A percentile compares a stretch with the other conserved stretches of the same genome.
Evolutionary conservation across 2,329 filamentous ascomycete species (phyloP).

Genomic region (Talaromyces sp.): DNA sequence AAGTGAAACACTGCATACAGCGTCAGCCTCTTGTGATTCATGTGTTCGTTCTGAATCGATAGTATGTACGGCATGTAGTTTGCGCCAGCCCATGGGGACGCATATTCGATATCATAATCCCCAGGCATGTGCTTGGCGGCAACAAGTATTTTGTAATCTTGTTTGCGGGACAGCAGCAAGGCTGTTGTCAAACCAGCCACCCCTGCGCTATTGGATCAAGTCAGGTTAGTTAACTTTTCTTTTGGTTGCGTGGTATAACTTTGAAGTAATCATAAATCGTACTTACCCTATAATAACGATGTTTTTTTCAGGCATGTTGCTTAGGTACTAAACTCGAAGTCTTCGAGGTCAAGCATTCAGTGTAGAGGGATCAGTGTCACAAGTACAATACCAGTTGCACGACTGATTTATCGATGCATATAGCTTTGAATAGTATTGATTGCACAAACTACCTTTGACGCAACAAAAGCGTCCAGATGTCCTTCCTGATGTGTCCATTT

Average conservation of each 20-base stretch:
- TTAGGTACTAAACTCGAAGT: neutral
- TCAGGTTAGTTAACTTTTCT: too few relatives aligned
- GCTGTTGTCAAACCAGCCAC: slow-evolving; percentile 67
- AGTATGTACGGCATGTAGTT: slow-evolving; percentile 73
- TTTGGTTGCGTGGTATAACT: neutral
- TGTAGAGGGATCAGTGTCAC: too few relatives aligned
- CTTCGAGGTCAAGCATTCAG: neutral
- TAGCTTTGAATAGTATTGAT: too few relatives aligned
- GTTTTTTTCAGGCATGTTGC: neutral
- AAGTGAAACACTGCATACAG: slow-evolving; percentile 21
- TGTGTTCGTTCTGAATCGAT: too few relatives aligned
- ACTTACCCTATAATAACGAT: slow-evolving; percentile 3
- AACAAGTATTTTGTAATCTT: slow-evolving; percentile 63
- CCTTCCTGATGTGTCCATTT: too few relatives aligned
- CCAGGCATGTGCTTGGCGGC: slow-evolving; percentile 87
- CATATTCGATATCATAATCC: slow-evolving; percentile 86
- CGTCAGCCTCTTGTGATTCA: too few relatives aligned
- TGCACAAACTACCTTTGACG: too few relatives aligned
- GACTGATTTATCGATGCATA: too few relatives aligned
- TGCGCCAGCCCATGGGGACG: slow-evolving; percentile 83
- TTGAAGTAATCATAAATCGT: neutral
- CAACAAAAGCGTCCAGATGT: too few relatives aligned
- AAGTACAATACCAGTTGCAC: too few relatives aligned
- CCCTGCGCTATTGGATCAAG: slow-evolving; percentile 54
- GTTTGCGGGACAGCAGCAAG: slow-evolving; percentile 58